phyloP scores from a whole-genome alignment of 192 early-diverging fungal genomes.

The Chytriomyces sp. region DNA sequence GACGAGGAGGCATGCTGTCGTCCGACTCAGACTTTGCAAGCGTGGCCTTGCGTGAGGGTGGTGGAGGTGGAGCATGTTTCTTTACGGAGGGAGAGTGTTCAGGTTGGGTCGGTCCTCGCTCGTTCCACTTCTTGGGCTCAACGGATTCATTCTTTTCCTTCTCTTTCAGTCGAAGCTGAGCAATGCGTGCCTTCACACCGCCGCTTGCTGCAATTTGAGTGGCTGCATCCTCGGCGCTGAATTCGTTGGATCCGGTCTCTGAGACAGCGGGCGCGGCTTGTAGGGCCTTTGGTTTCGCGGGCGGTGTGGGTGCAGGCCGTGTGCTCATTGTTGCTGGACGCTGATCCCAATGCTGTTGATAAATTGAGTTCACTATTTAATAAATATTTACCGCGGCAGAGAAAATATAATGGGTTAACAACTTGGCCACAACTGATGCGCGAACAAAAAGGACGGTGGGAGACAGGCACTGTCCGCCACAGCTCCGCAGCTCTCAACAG shows the following conservation, averaged over 20 bases:
- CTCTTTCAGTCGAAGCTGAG: not conserved
- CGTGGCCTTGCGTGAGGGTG: not conserved
- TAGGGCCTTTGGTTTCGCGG: slow-evolving; percentile 2
- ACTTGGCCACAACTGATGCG: too few relatives aligned
- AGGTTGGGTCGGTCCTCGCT: not conserved
- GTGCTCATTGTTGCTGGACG: too few relatives aligned
- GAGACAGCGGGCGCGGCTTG: not conserved
- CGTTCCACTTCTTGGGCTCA: not conserved
- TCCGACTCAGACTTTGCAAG: not conserved
- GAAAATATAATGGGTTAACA: too few relatives aligned
- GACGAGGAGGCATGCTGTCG: not conserved
- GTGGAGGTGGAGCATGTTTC: slow-evolving; percentile 13
- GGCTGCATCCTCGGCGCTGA: slow-evolving; percentile 24
- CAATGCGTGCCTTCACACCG: slow-evolving; percentile 15
- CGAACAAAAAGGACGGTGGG: too few relatives aligned
- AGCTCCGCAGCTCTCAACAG: too few relatives aligned
- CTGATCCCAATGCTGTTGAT: too few relatives aligned
- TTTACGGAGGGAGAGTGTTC: not conserved
- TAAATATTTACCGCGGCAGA: too few relatives aligned
- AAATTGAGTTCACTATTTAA: too few relatives aligned
- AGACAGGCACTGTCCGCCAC: too few relatives aligned
- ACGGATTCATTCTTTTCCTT: not conserved
- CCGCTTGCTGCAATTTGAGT: not conserved
- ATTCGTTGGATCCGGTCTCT: not conserved
- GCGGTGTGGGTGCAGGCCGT: not conserved